Evolutionary conservation across 768 basidiomycete species (phyloP), one percentile per base, ranked within the genome.

Genomic region (Kwoniella botswanensis): DNA sequence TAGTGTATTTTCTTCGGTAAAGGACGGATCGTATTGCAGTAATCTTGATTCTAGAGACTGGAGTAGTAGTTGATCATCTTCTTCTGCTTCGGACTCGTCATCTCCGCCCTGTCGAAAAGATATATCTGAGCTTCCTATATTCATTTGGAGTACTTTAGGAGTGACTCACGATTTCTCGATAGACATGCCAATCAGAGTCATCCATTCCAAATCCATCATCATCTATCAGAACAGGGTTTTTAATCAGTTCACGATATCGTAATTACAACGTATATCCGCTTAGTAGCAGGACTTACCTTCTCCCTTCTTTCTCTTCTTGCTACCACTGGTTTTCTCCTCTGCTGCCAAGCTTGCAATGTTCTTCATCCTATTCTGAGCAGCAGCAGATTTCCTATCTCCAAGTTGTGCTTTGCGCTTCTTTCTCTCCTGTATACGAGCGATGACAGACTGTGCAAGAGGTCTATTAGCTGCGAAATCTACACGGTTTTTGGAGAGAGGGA

Each of bases 151-250:
- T 6, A 50, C 18, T 18, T 56, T n/a, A 12, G 15, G 4, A 12
- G 7, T 3, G 11, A 82, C 88, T 73, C 80, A 95, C 95, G 70
- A 99, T 94, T 84, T 98, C 94, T 74, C 96, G 92, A 81, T 98
- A 98, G 69, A 98, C 94, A 0, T 91, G 91, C 95, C 96, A 98
- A 80, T 98, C 96, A 7, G 92, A 94, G 79, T 98, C 95, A 74
- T 96, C 91, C 18, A 90, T 90, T 3, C 96, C 94, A 79, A 98
- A 99, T 85, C 86, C 90, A 75, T 98, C 95, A 86, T 98, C 95
- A 41, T 68, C 58, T 54, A 41, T 67, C 7, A 35, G 17, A 56
- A 11, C 54, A 21, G 26, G 44, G 2, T 11, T 43, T 13, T 18
- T 10, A 24, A 13, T 42, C 58, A 67, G 15, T 4, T 29, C n/a